Evolutionary conservation across 1,139 yeast genomes (phyloP).

Genomic region (Diutina ranongensis): DNA sequence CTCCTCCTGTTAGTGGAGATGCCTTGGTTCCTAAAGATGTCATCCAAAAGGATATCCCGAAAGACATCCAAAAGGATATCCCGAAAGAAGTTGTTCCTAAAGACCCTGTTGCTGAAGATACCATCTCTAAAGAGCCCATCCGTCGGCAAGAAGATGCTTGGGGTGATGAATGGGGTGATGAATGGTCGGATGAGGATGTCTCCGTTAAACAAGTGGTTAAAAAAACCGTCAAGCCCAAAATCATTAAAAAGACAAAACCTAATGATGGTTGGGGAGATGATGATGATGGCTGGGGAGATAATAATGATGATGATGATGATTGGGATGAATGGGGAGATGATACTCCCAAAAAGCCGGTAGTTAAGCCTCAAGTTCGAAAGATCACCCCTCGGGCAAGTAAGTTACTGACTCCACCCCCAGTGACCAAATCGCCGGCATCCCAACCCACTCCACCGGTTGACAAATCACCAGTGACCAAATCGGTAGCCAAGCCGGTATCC

Average conservation of each 20-base stretch:
- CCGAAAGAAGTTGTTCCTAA: no score
- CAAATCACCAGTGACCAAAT: not conserved
- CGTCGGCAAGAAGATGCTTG: not conserved
- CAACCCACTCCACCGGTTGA: not conserved
- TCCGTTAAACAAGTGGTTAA: not conserved
- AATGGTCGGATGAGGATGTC: not conserved
- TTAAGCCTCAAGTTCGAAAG: no score
- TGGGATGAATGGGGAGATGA: not conserved
- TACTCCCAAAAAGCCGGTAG: not conserved
- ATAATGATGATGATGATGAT: not conserved
- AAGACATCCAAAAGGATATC: no score
- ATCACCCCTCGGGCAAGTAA: no score
- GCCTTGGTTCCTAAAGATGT: no score
- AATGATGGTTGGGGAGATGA: slow-evolving; percentile 1
- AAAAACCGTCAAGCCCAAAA: not conserved
- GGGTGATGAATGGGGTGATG: slow-evolving; percentile 4
- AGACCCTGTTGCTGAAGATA: no score
- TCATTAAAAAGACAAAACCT: not conserved
- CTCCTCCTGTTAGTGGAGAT: no score
- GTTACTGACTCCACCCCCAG: no score
- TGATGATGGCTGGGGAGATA: not conserved
- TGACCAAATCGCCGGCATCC: not conserved
- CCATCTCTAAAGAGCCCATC: not conserved
- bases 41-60: no score
- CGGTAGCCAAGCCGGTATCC: not conserved